Percentiles rank a stretch among this genome's conserved stretches.
Evolutionary conservation across 371 early-diverging fungal species (phyloP).

Genomic region (Rhizomucor pusillus): DNA sequence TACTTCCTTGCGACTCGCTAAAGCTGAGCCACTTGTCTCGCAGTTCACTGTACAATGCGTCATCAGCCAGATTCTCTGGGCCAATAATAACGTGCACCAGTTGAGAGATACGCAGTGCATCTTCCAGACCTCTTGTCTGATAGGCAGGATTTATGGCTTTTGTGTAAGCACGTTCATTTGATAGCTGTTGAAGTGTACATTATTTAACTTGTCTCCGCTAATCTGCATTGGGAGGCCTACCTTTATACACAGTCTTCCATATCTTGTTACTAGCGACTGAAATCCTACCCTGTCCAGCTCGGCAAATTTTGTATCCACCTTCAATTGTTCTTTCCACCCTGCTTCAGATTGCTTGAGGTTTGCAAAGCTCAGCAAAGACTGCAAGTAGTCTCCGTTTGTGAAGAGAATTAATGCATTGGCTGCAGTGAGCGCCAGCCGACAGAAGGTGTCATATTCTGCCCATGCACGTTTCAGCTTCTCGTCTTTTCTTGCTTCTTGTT

Average conservation of each 20-base stretch:
- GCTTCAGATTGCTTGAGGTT: constrained; percentile 26
- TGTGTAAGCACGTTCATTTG: constrained; percentile 12
- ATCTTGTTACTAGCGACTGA: constrained; percentile 7
- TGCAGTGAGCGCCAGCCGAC: constrained; percentile 12
- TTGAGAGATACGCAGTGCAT: constrained; percentile 32
- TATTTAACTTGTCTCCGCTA: background rate
- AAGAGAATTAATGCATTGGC: constrained; percentile 19
- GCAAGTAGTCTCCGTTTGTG: constrained; percentile 10
- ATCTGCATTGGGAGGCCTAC: constrained; percentile 8
- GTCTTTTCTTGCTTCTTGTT: constrained; percentile 5
- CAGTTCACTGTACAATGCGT: constrained; percentile 22
- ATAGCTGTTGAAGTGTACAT: background rate
- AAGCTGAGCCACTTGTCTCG: constrained; percentile 36
- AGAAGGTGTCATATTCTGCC: constrained; percentile 23
- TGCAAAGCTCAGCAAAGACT: constrained; percentile 22
- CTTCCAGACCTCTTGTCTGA: constrained; percentile 36
- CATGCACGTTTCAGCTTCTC: constrained; percentile 14
- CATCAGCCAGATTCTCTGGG: constrained; percentile 23
- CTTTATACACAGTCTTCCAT: constrained; percentile 31
- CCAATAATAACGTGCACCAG: constrained; percentile 36
- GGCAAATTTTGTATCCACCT: constrained; percentile 19
- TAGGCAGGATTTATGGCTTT: constrained; percentile 34
- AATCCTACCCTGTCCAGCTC: constrained; percentile 23
- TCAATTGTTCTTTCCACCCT: constrained; percentile 30
- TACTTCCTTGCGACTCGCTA: constrained; percentile 21